Evolutionary conservation across 495 filamentous ascomycete genomes (phyloP), one percentile per base, ranked within the genome.

Genomic region (Talaromyces liani): DNA sequence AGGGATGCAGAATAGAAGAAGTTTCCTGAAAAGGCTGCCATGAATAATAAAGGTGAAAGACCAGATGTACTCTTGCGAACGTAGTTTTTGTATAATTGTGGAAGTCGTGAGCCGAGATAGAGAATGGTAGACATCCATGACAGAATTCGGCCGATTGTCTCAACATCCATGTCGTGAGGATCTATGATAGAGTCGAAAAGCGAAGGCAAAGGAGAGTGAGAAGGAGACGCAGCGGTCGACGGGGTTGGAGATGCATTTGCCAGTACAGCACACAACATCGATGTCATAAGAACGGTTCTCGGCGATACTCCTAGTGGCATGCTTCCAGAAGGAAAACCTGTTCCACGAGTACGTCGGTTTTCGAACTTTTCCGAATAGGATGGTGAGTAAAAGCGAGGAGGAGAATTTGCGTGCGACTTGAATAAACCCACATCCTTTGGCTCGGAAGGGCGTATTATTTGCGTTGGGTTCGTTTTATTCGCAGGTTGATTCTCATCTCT

Each of bases 1-100:
- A 91, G 72, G 10, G 87, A 88, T 39, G 78, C 65, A 12, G 85
- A 87, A 75, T 91, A 91, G 77, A 90, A 90, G 56, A 89, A 68
- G 69, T 91, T 91, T 16, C 88, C 88, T 66, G 80, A 81, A 69
- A 91, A 91, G 14, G 88, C 88, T 10, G 88, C 88, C 56, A 85
- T 75, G 73, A 91, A 91, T 47, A 91, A 82, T 2, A 82, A 68
- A 2, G 87, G 85, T 0, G 84, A 87, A n/a, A 91, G 83, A 16
- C 88, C 88, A 22, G 87, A 75, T 7, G 88, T 91, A 62, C 86
- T 88, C 67, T 82, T 84, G 61, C 88, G 86, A 61, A 72, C 63
- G 65, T 84, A 82, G 73, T 91, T 91, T 65, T 88, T 86, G 73
- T 84, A 81, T 33, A 91, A 81, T 66, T 91, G 88, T 4, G 88